Conservation (phyloP, 306 rosid species). For the Rubus parviflorus region DNA sequence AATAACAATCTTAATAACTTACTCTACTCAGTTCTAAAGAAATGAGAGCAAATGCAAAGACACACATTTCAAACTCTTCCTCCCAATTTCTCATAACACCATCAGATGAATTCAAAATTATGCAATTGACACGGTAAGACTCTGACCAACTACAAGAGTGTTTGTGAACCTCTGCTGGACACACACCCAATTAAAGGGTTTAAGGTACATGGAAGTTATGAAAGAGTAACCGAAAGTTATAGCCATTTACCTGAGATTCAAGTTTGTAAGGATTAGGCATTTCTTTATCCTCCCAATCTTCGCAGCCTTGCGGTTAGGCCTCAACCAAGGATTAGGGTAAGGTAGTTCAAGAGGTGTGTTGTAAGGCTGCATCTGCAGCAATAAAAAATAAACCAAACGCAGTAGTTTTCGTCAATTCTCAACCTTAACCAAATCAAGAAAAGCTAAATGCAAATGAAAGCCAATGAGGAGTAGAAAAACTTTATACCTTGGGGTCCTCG, state of each 20-base stretch:
- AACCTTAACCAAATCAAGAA: no score
- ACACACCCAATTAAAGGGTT: neutral
- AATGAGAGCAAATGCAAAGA: neutral
- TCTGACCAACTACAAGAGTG: neutral
- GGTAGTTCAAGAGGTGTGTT: no score
- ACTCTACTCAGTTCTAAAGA: neutral
- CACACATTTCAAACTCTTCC: neutral
- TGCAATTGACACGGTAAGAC: neutral
- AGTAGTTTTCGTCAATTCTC: no score
- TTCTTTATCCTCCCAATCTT: constrained; percentile 88
- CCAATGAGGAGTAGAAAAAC: no score
- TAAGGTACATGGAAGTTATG: neutral
- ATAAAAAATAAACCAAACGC: no score
- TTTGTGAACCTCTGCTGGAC: neutral
- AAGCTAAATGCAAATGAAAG: no score
- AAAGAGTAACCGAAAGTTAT: neutral
- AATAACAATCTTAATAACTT: constrained; percentile 1
- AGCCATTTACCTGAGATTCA: constrained; percentile 73
- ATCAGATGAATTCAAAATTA: neutral
- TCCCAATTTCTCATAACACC: neutral
- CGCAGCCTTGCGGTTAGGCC: constrained; percentile 80
- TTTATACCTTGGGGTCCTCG: no score
- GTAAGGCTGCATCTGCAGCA: no score
- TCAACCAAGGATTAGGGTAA: no score
- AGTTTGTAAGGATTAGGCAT: constrained; percentile 89